phyloP scores from a whole-genome alignment of 768 basidiomycete genomes.

The Melanogaster broomeanus region DNA sequence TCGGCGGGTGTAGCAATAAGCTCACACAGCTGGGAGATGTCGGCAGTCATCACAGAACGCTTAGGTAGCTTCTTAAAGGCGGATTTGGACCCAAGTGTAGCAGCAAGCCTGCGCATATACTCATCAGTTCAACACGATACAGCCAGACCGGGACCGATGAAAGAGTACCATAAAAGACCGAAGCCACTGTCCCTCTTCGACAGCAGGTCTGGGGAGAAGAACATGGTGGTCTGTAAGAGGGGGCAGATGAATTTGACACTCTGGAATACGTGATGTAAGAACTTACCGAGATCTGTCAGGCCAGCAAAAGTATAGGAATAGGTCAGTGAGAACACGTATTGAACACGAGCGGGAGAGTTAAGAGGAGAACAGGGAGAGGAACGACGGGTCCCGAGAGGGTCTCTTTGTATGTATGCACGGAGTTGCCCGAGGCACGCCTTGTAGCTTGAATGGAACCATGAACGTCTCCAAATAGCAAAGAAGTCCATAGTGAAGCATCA shows the following conservation, averaged over 20 bases:
- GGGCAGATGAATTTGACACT: neutral
- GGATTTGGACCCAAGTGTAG: constrained; percentile 87
- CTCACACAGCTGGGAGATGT: constrained; percentile 78
- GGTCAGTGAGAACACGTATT: too few relatives aligned
- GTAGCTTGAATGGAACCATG: constrained; percentile 6
- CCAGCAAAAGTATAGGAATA: too few relatives aligned
- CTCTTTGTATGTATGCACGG: constrained; percentile 11
- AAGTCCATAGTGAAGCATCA: constrained; percentile 8
- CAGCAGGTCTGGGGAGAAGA: constrained; percentile 82
- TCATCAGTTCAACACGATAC: constrained; percentile 4
- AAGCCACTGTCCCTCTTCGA: constrained; percentile 84
- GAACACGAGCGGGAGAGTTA: neutral
- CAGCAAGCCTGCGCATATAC: constrained; percentile 69
- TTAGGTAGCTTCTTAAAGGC: constrained; percentile 81
- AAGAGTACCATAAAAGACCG: constrained; percentile 76
- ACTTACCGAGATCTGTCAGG: neutral
- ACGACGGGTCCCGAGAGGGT: constrained; percentile 5
- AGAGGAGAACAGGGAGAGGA: constrained; percentile 1
- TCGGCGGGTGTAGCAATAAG: constrained; percentile 83
- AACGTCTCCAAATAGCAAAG: neutral
- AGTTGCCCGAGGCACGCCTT: constrained; percentile 2
- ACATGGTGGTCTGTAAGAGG: constrained; percentile 50
- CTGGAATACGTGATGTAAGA: neutral
- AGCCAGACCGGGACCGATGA: neutral
- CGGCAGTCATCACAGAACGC: constrained; percentile 80